Conservation (phyloP, 2,329 filamentous ascomycete species). For the Sporothrix schenckii region DNA sequence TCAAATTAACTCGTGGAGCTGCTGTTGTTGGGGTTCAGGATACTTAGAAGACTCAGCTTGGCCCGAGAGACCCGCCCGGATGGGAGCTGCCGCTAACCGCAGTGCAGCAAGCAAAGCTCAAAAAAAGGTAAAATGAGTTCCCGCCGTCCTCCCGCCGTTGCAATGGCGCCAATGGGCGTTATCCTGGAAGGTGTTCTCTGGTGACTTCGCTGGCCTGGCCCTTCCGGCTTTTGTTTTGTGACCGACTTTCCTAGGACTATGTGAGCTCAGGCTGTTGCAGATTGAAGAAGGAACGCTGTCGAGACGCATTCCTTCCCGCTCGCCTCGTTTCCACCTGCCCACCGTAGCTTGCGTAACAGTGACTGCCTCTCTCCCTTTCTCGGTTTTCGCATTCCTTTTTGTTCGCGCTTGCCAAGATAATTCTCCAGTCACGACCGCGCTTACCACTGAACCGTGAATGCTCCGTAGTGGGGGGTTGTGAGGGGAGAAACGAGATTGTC, state of each 20-base stretch:
- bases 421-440: neutral
- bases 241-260: neutral
- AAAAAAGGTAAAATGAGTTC: conserved; percentile 18
- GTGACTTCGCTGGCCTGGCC: conserved; percentile 15
- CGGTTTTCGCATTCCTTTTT: neutral
- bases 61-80: conserved; percentile 1
- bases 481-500: conserved; percentile 21
- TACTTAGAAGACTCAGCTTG: neutral
- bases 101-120: conserved; percentile 16
- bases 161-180: conserved; percentile 9
- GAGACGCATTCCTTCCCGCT: neutral
- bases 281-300: conserved; percentile 4
- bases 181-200: neutral
- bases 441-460: neutral
- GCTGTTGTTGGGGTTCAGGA: neutral
- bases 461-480: conserved; percentile 11
- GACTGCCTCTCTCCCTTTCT: neutral
- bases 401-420: neutral
- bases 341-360: neutral
- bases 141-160: conserved; percentile 19
- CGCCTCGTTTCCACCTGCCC: neutral
- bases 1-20: neutral
- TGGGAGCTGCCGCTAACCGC: conserved; percentile 23
- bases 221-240: neutral
- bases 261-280: neutral